Evolutionary conservation across 2,329 filamentous ascomycete genomes (phyloP).

Genomic region (Neonectria sp.): DNA sequence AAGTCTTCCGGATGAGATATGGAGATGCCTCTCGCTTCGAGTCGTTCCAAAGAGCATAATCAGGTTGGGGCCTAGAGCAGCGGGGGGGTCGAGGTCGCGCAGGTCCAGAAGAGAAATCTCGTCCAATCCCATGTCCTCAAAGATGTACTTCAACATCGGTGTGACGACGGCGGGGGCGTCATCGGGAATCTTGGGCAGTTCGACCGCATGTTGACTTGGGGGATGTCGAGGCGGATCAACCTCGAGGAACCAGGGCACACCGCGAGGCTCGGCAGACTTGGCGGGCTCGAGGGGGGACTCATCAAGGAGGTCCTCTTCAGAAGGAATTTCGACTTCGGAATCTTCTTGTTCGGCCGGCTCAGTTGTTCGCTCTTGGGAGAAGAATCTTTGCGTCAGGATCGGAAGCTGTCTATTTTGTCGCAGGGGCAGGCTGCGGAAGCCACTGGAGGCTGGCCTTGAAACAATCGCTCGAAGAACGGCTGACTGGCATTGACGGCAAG

Average conservation of each 20-base stretch:
- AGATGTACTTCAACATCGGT: conserved; percentile 82
- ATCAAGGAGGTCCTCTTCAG: conserved; percentile 1
- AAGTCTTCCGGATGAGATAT: conserved; percentile 90
- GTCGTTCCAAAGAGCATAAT: conserved; percentile 95
- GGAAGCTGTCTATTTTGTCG: conserved; percentile 37
- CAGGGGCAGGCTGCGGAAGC: conserved; percentile 43
- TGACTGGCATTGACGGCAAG: conserved; percentile 51
- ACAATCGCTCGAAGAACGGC: conserved; percentile 50
- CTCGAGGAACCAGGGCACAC: conserved; percentile 89
- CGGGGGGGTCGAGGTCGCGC: conserved; percentile 85
- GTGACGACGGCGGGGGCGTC: conserved; percentile 80
- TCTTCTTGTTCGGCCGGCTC: conserved; percentile 36
- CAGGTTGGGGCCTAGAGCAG: conserved; percentile 88
- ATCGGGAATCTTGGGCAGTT: conserved; percentile 71
- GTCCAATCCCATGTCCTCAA: conserved; percentile 89
- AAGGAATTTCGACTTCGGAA: conserved; percentile 18
- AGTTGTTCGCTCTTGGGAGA: conserved; percentile 37
- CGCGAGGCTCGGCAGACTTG: conserved; percentile 50
- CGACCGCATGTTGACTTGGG: conserved; percentile 61
- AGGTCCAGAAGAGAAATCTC: conserved; percentile 86
- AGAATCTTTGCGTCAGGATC: conserved; percentile 41
- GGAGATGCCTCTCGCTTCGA: conserved; percentile 92
- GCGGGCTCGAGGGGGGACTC: conserved; percentile 44
- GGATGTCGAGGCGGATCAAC: conserved; percentile 73
- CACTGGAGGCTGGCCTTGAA: conserved; percentile 37